Evolutionary conservation across 805 yeast species (phyloP), one percentile per base, ranked within the genome.

Genomic region (Blastobotrys parvus): DNA sequence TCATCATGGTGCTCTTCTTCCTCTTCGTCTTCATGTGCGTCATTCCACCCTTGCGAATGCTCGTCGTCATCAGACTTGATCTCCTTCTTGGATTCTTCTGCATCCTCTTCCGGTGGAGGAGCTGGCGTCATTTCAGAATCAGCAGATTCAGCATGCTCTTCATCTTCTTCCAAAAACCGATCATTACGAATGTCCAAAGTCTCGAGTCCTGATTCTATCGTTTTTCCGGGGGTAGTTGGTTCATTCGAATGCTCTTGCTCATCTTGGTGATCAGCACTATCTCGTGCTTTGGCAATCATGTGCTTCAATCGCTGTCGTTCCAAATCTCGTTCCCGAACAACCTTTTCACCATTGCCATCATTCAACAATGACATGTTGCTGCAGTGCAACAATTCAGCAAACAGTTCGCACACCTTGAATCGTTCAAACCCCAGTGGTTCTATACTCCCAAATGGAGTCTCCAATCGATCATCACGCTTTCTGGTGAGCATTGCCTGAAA

Each of bases 341-440:
- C 72, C 23, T 70, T 69, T 60, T 85, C 80, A 43, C 89, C 87
- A 41, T 71, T 72, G 33, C 74, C 77, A 37, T 89, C 87, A 60
- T 90, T 92, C 51, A 92, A 72, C 16, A 88, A 70, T 0, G 82
- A 86, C 97, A 92, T 92, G 64, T 92, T 92, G n/a, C 96, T 87
- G 59, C 99, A 92, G 63, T 92, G 98, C 44, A 92, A 70, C 33
- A 92, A 70, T 57, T 92, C 99, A 0, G 98, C 98, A 39, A 92
- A 77, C 41, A 92, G 68, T 63, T 92, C 99, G 47, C 95, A 80
- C 19, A 92, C 75, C 57, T 88, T 85, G 64, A 92, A 89, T 50
- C 89, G 72, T 54, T 89, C 94, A 60, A 90, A 86, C 0, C 98
- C 98, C 18, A 92, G 65, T 1, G 92, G 88, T 54, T 78, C 80